Conservation (phyloP, 2,329 filamentous ascomycete genomes). For the Aspergillus fumigatiaffinis region DNA sequence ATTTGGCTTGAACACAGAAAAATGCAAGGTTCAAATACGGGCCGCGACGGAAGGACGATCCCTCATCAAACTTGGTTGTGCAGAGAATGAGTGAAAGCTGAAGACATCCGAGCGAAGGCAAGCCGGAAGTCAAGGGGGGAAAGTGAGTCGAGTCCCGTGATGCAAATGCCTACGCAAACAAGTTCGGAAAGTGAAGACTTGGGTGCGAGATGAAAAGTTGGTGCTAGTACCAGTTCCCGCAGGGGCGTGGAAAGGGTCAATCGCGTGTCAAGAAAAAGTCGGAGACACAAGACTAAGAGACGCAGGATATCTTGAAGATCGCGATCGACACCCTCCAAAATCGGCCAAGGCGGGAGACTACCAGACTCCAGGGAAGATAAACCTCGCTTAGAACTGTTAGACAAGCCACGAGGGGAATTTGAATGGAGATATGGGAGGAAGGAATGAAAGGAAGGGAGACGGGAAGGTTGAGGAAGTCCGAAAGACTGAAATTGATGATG, state of each 20-base stretch:
- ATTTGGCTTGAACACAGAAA: constrained; percentile 15
- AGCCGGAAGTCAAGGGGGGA: constrained; percentile 6
- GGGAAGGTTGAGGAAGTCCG: constrained; percentile 11
- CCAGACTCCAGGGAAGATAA: constrained; percentile 1
- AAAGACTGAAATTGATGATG: constrained; percentile 12
- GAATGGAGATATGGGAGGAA: constrained; percentile 8
- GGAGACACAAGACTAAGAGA: constrained; percentile 1
- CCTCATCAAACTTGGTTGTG: constrained; percentile 18
- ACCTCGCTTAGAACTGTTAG: constrained; percentile 3
- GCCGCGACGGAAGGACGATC: constrained; percentile 22
- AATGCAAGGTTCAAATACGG: constrained; percentile 22
- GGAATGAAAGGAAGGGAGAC: constrained; percentile 10
- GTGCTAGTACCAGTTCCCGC: neutral
- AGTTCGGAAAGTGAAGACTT: neutral
- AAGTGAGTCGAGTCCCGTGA: constrained; percentile 5
- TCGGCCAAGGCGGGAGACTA: neutral
- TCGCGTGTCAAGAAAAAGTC: constrained; percentile 10
- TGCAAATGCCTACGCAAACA: constrained; percentile 1
- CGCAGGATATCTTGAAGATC: constrained; percentile 12
- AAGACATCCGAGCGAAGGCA: constrained; percentile 18
- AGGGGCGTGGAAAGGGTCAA: constrained; percentile 1
- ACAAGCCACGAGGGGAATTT: constrained; percentile 9
- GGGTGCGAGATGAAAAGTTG: constrained; percentile 12
- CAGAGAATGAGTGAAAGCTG: constrained; percentile 11
- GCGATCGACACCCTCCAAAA: constrained; percentile 16